Percentiles rank a stretch among this genome's conserved stretches.
Evolutionary conservation across 306 rosid genomes (phyloP).

Genomic region (Castanea mollissima): DNA sequence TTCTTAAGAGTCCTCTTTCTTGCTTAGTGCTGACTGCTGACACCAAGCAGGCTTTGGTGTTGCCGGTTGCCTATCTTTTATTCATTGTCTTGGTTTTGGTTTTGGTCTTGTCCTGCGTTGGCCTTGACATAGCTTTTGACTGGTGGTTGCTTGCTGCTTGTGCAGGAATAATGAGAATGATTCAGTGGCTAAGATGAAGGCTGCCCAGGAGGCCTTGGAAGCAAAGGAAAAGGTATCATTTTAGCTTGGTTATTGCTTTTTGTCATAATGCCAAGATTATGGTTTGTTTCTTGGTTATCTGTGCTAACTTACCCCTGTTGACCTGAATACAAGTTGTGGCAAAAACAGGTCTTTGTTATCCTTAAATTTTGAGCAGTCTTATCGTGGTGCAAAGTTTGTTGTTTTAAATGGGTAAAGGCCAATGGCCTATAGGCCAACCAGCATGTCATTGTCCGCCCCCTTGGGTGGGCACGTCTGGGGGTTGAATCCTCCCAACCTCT

Average conservation of each 20-base stretch:
- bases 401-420: constrained; percentile 1
- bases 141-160: constrained; percentile 36
- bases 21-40: too few relatives aligned
- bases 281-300: neutral
- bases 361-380: neutral
- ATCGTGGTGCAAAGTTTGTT: neutral
- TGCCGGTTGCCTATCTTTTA: too few relatives aligned
- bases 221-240: constrained; percentile 73
- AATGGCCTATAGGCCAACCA: too few relatives aligned
- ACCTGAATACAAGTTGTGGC: neutral
- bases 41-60: too few relatives aligned
- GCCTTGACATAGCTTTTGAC: constrained; percentile 33
- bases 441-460: too few relatives aligned
- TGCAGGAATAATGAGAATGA: constrained; percentile 78
- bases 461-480: too few relatives aligned
- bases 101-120: neutral
- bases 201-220: constrained; percentile 82
- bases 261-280: constrained; percentile 4
- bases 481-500: too few relatives aligned
- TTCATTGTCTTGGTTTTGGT: too few relatives aligned
- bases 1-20: too few relatives aligned
- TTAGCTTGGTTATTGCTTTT: constrained; percentile 7
- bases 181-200: constrained; percentile 74
- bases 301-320: neutral
- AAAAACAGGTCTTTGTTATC: neutral